Percentiles rank a stretch among this genome's conserved stretches.
Conservation (phyloP, 495 filamentous ascomycete genomes). For the Aspergillus avenaceus region DNA sequence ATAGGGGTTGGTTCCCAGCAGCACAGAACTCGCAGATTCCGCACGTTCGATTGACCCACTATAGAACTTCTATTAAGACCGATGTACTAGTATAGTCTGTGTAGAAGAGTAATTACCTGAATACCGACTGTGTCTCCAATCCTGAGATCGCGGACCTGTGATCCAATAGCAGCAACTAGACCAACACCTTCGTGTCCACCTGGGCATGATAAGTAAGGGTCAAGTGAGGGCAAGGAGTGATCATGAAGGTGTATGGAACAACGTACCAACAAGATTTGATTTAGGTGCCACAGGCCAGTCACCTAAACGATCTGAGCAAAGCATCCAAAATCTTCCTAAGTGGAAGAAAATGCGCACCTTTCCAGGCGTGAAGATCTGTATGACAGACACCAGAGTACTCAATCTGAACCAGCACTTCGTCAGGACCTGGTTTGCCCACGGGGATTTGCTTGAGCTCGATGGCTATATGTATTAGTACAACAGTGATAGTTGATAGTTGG, state of each 20-base stretch:
- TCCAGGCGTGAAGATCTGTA: conserved; percentile 7
- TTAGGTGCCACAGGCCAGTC: conserved; percentile 1
- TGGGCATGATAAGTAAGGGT: background rate
- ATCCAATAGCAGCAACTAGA: background rate
- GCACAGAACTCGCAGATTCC: conserved; percentile 12
- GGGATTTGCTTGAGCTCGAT: conserved; percentile 1
- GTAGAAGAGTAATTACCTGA: too few relatives aligned
- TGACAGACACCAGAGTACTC: conserved; percentile 11
- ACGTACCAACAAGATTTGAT: conserved; percentile 6
- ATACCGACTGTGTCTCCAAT: conserved; percentile 6
- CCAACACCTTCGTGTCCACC: conserved; percentile 7
- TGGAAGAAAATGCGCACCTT: conserved; percentile 4
- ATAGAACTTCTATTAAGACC: background rate
- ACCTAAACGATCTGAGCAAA: background rate
- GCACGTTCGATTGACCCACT: conserved; percentile 11
- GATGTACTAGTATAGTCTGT: too few relatives aligned
- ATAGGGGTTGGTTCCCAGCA: conserved; percentile 3
- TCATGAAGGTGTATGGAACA: too few relatives aligned
- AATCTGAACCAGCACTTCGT: conserved; percentile 7
- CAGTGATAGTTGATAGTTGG: too few relatives aligned
- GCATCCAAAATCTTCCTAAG: too few relatives aligned
- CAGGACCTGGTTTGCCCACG: background rate
- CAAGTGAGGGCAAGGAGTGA: background rate
- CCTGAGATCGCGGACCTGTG: background rate
- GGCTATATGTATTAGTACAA: too few relatives aligned